Evolutionary conservation across 2,329 filamentous ascomycete genomes (phyloP).

Genomic region (Ilyonectria sp.): DNA sequence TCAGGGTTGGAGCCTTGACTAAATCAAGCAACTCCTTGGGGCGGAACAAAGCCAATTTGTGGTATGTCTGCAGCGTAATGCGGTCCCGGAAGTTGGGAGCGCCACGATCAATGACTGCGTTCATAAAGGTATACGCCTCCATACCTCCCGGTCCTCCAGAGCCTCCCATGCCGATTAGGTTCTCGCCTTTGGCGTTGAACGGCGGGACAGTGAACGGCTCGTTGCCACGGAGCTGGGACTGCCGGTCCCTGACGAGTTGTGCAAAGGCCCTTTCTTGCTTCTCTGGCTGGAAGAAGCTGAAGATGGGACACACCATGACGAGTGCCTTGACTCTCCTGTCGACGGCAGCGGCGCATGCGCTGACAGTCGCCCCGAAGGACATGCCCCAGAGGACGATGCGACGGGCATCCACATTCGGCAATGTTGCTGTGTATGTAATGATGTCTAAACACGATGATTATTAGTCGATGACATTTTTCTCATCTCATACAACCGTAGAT

Average conservation of each 20-base stretch:
- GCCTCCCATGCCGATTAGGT: constrained; percentile 52
- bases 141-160: constrained; percentile 30
- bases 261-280: constrained; percentile 39
- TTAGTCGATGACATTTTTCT: neutral
- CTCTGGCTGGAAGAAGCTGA: constrained; percentile 40
- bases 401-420: neutral
- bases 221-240: constrained; percentile 57
- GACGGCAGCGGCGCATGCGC: constrained; percentile 1
- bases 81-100: constrained; percentile 43
- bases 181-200: constrained; percentile 54
- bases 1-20: constrained; percentile 33
- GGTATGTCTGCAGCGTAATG: constrained; percentile 48
- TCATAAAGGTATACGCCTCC: constrained; percentile 43
- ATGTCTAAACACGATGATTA: neutral
- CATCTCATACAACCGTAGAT: too few species aligned
- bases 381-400: constrained; percentile 6
- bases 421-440: neutral
- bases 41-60: constrained; percentile 43
- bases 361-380: neutral
- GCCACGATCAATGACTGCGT: constrained; percentile 28
- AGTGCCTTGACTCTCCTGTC: neutral
- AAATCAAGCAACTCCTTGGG: constrained; percentile 26
- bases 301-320: constrained; percentile 39
- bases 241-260: constrained; percentile 50
- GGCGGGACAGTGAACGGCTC: constrained; percentile 54